Evolutionary conservation across 228 moss, liverwort and hornwort genomes (phyloP), one percentile per base, ranked within the genome.

Genomic region (Sphagnum magellanicum): DNA sequence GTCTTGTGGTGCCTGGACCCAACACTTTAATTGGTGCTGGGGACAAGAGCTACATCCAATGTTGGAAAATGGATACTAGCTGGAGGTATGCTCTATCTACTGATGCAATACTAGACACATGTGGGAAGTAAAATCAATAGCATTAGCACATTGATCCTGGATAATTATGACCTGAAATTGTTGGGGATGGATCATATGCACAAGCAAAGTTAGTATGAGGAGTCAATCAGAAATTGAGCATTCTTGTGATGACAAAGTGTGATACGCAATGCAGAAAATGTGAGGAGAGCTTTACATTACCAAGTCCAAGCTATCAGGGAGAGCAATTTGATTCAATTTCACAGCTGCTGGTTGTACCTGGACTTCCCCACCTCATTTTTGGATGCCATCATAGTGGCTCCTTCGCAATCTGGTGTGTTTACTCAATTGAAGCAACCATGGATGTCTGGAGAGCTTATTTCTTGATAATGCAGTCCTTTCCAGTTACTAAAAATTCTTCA

Each of bases 321-420:
- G 68, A 57, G 60, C 61, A 55, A n/a, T 72, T 65, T 53, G 12
- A 52, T 65, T 77, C 81, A 51, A 66, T 77, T 6, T 74, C 78
- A 53, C 71, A 69, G 71, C 75, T 78, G 17, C 50, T 59, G 13
- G 64, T 74, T 32, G 64, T 74, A 61, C 74, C 77, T 52, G 67
- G 77, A 55, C 77, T 68, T n/a, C 71, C 65, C 52, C 72, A 77
- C 51, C 59, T 77, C 50, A 69, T 81, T 52, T 55, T 75, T 17
- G 81, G 81, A 16, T 81, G 81, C 69, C 65, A 72, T 70, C 60
- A 59, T 51, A 52, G 53, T 67, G 74, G 81, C 52, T 74, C 63
- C 15, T 74, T 81, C 59, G 75, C 81, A 11, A 53, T 81, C 16
- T 78, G 81, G 81, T 81, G 72, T 55, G 81, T 68, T 32, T 32